Percentiles rank a stretch among this genome's conserved stretches.
Conservation (phyloP, 1,284 basidiomycete species). For the Fomitiporia mediterranea region DNA sequence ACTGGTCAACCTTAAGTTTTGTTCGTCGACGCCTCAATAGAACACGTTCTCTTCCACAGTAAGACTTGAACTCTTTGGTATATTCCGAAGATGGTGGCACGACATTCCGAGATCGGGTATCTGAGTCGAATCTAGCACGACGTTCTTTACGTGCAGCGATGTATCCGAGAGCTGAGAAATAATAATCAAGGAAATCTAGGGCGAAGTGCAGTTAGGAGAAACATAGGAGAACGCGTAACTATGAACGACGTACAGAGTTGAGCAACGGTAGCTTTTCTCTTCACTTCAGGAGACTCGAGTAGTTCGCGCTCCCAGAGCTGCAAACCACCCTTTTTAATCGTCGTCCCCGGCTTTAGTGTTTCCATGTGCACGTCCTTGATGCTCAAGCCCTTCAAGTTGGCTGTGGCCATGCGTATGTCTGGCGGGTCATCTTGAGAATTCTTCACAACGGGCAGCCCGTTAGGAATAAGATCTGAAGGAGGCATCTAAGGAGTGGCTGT, state of each 20-base stretch:
- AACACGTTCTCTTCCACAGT: slow-evolving; percentile 88
- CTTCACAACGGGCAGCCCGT: neutral
- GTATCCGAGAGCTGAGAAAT: slow-evolving; percentile 90
- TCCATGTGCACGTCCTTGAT: slow-evolving; percentile 23
- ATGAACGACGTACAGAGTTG: slow-evolving; percentile 75
- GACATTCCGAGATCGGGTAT: slow-evolving; percentile 68
- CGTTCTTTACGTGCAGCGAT: slow-evolving; percentile 80
- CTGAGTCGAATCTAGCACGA: slow-evolving; percentile 75
- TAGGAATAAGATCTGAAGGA: no score
- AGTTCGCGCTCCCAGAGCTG: slow-evolving; percentile 83
- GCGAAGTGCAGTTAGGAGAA: slow-evolving; percentile 17
- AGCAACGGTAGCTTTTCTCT: slow-evolving; percentile 90
- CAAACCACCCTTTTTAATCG: slow-evolving; percentile 49
- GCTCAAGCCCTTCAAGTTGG: slow-evolving; percentile 36
- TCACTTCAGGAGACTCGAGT: slow-evolving; percentile 79
- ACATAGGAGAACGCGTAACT: neutral
- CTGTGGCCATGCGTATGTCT: slow-evolving; percentile 68
- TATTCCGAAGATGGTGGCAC: slow-evolving; percentile 52
- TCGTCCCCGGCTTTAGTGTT: slow-evolving; percentile 31
- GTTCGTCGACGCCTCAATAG: slow-evolving; percentile 82
- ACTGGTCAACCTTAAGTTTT: slow-evolving; percentile 85
- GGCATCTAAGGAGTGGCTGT: neutral
- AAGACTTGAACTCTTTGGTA: slow-evolving; percentile 81
- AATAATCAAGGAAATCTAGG: slow-evolving; percentile 89
- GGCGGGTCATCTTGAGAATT: slow-evolving; percentile 24